Evolutionary conservation across 2,329 filamentous ascomycete genomes (phyloP), one percentile per base, ranked within the genome.

Genomic region (Tolypocladium sp.): DNA sequence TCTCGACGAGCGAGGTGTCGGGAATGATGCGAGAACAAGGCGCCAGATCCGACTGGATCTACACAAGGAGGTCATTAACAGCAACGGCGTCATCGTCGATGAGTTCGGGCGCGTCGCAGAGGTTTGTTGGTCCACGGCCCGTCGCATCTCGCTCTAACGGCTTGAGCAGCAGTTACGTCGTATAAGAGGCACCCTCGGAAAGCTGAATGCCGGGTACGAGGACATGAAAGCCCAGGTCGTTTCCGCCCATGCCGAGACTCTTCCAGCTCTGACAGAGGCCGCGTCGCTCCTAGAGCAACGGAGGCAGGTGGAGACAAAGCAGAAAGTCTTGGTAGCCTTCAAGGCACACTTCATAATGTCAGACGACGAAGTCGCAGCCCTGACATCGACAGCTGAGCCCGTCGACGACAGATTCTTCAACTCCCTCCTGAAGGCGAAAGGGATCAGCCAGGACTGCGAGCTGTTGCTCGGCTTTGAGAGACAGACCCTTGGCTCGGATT

Each of bases 21-120:
- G 82, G 58, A 97, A 96, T 70, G 90, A 85, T 15, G 81, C 90
- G 12, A 89, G 92, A 64, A 88, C 87, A 3, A 83, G 94, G 57
- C 85, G 93, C 7, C 87, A 90, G 60, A 76, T 97, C 20, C 86
- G 92, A 20, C 75, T 96, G 1, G 87, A 95, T 69, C 81, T 96
- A 1, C 92, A 97, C 70, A 93, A 89, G 71, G 92, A 97, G 69
- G 90, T 97, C 42, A 92, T 97, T 59, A 85, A 93, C 64, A 92
- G 89, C 74, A 97, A 97, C 83, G 92, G 90, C 56, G 85, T 91
- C 63, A 90, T 97, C 63, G 85, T 97, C 60, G 80, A 84, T 58
- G 91, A 96, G 70, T 97, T 97, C 74, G 91, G 92, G 41, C 82
- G 86, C 58, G 91, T 99, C 63, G 91, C 92, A 37, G 90, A 95